phyloP scores from a whole-genome alignment of 306 rosid genomes.

The Vigna mungo region DNA sequence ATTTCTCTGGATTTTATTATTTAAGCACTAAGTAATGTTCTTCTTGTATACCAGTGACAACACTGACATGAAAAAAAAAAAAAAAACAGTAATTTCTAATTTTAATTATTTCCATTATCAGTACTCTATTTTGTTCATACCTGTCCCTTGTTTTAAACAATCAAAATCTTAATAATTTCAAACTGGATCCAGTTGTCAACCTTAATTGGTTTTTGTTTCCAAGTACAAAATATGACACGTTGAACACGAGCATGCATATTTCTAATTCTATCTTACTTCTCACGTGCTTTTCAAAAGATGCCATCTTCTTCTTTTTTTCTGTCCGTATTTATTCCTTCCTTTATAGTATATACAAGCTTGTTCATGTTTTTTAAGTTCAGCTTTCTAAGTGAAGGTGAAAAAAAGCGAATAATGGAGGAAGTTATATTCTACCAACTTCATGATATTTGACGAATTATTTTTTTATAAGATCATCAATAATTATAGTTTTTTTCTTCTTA shows the following conservation, averaged over 20 bases:
- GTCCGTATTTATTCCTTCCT: not conserved
- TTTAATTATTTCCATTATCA: too few species aligned
- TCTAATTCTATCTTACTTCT: not conserved
- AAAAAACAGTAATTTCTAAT: too few species aligned
- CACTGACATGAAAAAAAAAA: too few species aligned
- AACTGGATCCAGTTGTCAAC: not conserved
- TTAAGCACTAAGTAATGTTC: too few species aligned
- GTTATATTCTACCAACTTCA: not conserved
- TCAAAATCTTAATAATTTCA: not conserved
- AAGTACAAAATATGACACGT: not conserved
- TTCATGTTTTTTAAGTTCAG: not conserved
- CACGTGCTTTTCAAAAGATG: slow-evolving; percentile 1
- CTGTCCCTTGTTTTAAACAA: too few species aligned
- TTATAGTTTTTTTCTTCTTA: too few species aligned
- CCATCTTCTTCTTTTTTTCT: not conserved
- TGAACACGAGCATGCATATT: not conserved
- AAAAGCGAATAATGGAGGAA: not conserved
- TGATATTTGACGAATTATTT: too few species aligned
- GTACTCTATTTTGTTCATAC: too few species aligned
- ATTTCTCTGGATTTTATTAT: not conserved
- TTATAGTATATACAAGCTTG: not conserved
- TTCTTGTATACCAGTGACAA: too few species aligned
- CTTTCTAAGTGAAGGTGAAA: not conserved
- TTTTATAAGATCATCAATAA: too few species aligned
- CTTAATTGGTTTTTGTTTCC: not conserved